Percentiles rank a stretch among this genome's conserved stretches.
These are phyloP conservation scores for Nicotiana knightiana DNA, from an alignment of 257 asterid genomes.

Conservation along the genomic window DNA sequence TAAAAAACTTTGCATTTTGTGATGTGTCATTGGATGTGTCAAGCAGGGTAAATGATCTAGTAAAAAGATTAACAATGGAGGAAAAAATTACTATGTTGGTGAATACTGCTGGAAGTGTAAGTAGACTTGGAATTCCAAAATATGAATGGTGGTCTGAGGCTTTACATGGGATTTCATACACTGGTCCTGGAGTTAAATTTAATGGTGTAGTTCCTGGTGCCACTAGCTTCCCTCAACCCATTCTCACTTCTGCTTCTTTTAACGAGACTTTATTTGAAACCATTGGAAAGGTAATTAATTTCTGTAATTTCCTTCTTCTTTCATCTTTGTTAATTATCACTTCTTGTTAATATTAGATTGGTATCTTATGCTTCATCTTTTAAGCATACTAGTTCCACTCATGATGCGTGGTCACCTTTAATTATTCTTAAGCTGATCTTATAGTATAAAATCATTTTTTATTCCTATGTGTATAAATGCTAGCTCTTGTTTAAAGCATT, in stretches of 20 bases:
- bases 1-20: conserved; percentile 48
- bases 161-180: conserved; percentile 56
- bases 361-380: background rate
- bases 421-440: background rate
- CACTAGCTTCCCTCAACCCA: conserved; percentile 73
- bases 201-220: conserved; percentile 53
- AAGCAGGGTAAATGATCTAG: conserved; percentile 46
- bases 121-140: conserved; percentile 57
- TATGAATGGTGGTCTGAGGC: conserved; percentile 95
- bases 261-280: conserved; percentile 44
- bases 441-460: too few species aligned
- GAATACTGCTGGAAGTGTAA: conserved; percentile 34
- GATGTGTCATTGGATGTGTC: conserved; percentile 39
- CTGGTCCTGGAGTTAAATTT: conserved; percentile 57
- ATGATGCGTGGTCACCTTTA: background rate
- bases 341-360: background rate
- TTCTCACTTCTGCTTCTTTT: conserved; percentile 67
- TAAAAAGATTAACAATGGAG: conserved; percentile 42
- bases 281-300: conserved; percentile 54
- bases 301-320: background rate
- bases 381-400: too few species aligned
- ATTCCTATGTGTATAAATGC: too few species aligned
- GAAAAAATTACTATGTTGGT: conserved; percentile 73
- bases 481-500: too few species aligned
- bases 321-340: background rate